Conservation (phyloP, 441 rosid genomes). For the Euphorbia corollata region DNA sequence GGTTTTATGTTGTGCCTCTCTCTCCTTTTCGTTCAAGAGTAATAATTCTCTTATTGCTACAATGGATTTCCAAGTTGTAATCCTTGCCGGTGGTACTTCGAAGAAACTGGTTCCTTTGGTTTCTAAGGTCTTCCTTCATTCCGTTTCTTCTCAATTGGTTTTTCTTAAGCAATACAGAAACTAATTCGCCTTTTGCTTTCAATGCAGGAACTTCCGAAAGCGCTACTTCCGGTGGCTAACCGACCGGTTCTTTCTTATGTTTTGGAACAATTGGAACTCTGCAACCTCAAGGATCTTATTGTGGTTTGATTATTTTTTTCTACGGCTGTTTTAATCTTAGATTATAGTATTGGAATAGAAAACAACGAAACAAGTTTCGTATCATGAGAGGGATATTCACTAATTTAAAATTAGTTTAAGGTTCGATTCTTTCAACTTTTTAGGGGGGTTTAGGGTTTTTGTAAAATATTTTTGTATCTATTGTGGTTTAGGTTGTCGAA, state of each 20-base stretch:
- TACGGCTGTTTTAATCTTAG: not conserved
- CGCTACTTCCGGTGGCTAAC: constrained; percentile 84
- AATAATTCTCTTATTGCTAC: not conserved
- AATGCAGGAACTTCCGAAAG: constrained; percentile 78
- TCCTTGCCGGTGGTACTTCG: constrained; percentile 75
- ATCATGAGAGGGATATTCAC: constrained; percentile 11
- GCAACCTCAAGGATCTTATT: constrained; percentile 81
- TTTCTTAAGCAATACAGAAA: not conserved
- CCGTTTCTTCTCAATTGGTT: not conserved
- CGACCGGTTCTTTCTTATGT: constrained; percentile 75
- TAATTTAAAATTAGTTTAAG: not conserved
- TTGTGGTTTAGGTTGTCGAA: constrained; percentile 67
- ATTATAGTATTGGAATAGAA: not conserved
- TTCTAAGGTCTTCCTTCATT: constrained; percentile 44
- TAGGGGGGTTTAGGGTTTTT: constrained; percentile 12
- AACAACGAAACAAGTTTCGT: not conserved
- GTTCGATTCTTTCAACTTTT: not conserved
- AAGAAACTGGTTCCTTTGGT: constrained; percentile 67
- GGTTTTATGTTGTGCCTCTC: not conserved
- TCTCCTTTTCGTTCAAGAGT: not conserved
- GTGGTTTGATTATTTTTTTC: constrained; percentile 37
- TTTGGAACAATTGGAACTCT: constrained; percentile 64
- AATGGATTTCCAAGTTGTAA: constrained; percentile 93
- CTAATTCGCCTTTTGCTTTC: not conserved
- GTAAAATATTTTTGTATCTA: constrained; percentile 4